Evolutionary conservation across 352 stramenopile genomes (phyloP).

Genomic region (Thalassiosira livingstoniorum): DNA sequence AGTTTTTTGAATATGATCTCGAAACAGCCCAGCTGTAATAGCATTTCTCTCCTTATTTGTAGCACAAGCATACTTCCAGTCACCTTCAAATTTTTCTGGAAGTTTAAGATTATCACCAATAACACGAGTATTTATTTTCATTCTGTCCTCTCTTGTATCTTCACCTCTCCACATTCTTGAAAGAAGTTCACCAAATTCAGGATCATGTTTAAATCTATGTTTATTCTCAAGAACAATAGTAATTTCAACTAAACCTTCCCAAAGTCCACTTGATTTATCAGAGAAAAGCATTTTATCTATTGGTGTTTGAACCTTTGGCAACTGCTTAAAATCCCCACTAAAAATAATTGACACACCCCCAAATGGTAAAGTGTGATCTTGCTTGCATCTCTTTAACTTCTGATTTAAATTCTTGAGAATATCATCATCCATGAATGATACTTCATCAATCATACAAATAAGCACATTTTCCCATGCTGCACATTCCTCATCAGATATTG

Average conservation of each 20-base stretch:
- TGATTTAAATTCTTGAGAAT: conserved; percentile 61
- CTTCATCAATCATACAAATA: conserved; percentile 57
- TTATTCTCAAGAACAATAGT: conserved; percentile 32
- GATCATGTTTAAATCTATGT: conserved; percentile 49
- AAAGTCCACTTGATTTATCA: background rate
- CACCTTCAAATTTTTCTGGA: background rate
- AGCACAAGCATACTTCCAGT: conserved; percentile 12
- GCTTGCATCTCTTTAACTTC: conserved; percentile 57
- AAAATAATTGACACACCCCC: conserved; percentile 37
- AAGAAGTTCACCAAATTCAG: conserved; percentile 20
- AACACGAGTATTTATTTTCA: conserved; percentile 16
- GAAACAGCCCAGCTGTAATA: conserved; percentile 21
- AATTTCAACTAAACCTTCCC: conserved; percentile 24
- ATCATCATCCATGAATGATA: conserved; percentile 48
- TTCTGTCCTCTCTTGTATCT: conserved; percentile 1
- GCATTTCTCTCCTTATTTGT: conserved; percentile 25
- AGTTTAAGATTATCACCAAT: conserved; percentile 3
- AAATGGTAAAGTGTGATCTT: conserved; percentile 11
- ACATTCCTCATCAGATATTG: background rate
- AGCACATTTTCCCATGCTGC: conserved; percentile 32
- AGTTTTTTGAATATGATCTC: conserved; percentile 22
- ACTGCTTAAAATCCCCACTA: conserved; percentile 34
- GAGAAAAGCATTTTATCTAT: conserved; percentile 16
- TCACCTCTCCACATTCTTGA: conserved; percentile 10
- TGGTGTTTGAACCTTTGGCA: background rate